These are phyloP conservation scores for Nakaseomyces delphensis DNA, from an alignment of 1,139 yeast species.

Conservation along the genomic window DNA sequence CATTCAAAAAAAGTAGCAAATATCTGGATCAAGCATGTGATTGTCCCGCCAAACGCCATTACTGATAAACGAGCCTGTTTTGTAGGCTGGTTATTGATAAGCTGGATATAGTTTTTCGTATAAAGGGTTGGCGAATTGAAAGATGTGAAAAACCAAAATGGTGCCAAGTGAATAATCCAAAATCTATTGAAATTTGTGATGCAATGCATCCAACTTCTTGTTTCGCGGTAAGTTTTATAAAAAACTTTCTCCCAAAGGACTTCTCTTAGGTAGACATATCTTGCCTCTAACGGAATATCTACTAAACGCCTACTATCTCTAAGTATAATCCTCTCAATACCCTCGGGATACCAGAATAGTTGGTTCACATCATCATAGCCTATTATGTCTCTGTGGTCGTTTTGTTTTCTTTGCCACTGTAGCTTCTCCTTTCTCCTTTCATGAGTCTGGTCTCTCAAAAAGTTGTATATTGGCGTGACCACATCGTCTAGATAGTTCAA, in stretches of 20 bases:
- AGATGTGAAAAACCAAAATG: constrained; percentile 76
- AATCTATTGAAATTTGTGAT: constrained; percentile 70
- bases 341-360: constrained; percentile 69
- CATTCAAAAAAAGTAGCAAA: constrained; percentile 56
- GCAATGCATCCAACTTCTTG: constrained; percentile 70
- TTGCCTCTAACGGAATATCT: constrained; percentile 36
- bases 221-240: constrained; percentile 64
- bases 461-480: constrained; percentile 68
- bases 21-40: constrained; percentile 58
- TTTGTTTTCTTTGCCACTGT: constrained; percentile 42
- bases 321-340: constrained; percentile 43
- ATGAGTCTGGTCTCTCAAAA: constrained; percentile 50
- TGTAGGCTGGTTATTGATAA: constrained; percentile 56
- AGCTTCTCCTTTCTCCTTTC: constrained; percentile 27
- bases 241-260: constrained; percentile 59
- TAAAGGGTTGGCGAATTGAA: constrained; percentile 72
- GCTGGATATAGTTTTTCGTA: constrained; percentile 51
- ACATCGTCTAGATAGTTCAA: constrained; percentile 51
- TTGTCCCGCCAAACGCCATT: constrained; percentile 62
- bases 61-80: constrained; percentile 52
- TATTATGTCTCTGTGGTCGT: constrained; percentile 61
- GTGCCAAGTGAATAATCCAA: constrained; percentile 71
- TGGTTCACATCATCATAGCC: constrained; percentile 88
- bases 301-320: constrained; percentile 39
- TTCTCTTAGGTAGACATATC: constrained; percentile 42